Evolutionary conservation across 805 yeast genomes (phyloP).

Genomic region (Blastobotrys mokoenaii): DNA sequence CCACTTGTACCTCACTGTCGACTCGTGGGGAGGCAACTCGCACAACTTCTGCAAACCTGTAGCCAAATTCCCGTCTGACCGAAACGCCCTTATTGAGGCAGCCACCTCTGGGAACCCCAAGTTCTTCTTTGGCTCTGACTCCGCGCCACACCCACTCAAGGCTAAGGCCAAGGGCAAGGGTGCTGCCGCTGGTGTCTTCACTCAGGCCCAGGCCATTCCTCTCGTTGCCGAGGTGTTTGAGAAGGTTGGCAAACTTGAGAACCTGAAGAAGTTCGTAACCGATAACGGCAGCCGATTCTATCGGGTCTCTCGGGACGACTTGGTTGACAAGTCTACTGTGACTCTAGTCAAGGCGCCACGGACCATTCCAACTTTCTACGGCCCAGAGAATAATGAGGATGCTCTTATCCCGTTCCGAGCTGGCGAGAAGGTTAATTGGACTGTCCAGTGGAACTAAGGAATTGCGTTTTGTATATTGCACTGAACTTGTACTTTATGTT

Average conservation of each 20-base stretch:
- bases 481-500: neutral
- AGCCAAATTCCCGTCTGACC: slow-evolving; percentile 84
- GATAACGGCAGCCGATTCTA: slow-evolving; percentile 70
- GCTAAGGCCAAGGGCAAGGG: slow-evolving; percentile 69
- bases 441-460: slow-evolving; percentile 53
- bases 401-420: slow-evolving; percentile 81
- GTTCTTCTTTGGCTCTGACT: slow-evolving; percentile 95
- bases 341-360: slow-evolving; percentile 44
- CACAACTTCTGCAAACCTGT: slow-evolving; percentile 96
- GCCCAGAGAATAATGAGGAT: slow-evolving; percentile 32
- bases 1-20: slow-evolving; percentile 80
- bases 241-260: slow-evolving; percentile 49
- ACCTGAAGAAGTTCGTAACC: slow-evolving; percentile 65
- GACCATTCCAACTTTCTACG: slow-evolving; percentile 51
- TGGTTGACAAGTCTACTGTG: slow-evolving; percentile 37
- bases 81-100: slow-evolving; percentile 71
- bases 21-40: slow-evolving; percentile 95
- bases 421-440: slow-evolving; percentile 66
- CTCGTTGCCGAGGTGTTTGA: slow-evolving; percentile 87
- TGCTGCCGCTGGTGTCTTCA: slow-evolving; percentile 97
- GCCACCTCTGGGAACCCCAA: slow-evolving; percentile 88
- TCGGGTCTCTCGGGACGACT: slow-evolving; percentile 38
- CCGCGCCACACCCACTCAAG: slow-evolving; percentile 90
- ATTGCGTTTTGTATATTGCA: no score
- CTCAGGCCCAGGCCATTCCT: slow-evolving; percentile 74